A percentile compares a stretch with the other conserved stretches of the same genome.
Evolutionary conservation across 2,329 filamentous ascomycete species (phyloP).

Genomic region (Fusarium nelsonii): DNA sequence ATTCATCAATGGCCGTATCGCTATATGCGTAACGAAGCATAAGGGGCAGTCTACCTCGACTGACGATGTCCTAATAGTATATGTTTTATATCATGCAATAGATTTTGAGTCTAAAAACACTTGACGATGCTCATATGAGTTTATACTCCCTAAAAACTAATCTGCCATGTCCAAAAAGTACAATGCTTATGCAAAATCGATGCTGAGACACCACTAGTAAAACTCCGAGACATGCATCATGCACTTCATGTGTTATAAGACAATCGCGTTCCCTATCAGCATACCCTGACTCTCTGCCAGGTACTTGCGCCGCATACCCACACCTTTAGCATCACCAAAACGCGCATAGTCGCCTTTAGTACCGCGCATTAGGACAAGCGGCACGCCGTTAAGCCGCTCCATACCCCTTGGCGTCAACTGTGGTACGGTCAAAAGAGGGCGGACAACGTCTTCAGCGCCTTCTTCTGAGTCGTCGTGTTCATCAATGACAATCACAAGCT

Average conservation of each 20-base stretch:
- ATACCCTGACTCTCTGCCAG: constrained; percentile 84
- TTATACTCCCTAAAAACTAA: not conserved
- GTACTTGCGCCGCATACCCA: constrained; percentile 84
- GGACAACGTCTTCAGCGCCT: constrained; percentile 51
- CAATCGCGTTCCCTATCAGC: constrained; percentile 81
- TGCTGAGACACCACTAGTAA: constrained; percentile 22
- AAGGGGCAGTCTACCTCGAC: not conserved
- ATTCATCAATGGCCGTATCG: not conserved
- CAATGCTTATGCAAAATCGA: constrained; percentile 6
- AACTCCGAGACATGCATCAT: constrained; percentile 44
- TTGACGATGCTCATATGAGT: not conserved
- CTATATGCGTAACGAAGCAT: not conserved
- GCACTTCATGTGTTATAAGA: constrained; percentile 55
- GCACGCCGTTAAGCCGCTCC: constrained; percentile 76
- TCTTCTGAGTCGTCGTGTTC: constrained; percentile 55
- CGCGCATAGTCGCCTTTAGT: constrained; percentile 71
- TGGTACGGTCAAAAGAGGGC: constrained; percentile 79
- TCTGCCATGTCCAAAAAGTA: constrained; percentile 1
- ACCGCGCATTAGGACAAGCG: constrained; percentile 85
- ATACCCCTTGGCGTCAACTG: constrained; percentile 80
- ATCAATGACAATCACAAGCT: constrained; percentile 85
- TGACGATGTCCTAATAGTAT: not conserved
- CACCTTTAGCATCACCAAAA: constrained; percentile 71
- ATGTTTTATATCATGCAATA: not conserved
- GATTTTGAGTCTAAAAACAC: not conserved